These are phyloP conservation scores for Mycosphaerelloides madeirae DNA, from an alignment of 2,329 filamentous ascomycete species.

Conservation along the genomic window DNA sequence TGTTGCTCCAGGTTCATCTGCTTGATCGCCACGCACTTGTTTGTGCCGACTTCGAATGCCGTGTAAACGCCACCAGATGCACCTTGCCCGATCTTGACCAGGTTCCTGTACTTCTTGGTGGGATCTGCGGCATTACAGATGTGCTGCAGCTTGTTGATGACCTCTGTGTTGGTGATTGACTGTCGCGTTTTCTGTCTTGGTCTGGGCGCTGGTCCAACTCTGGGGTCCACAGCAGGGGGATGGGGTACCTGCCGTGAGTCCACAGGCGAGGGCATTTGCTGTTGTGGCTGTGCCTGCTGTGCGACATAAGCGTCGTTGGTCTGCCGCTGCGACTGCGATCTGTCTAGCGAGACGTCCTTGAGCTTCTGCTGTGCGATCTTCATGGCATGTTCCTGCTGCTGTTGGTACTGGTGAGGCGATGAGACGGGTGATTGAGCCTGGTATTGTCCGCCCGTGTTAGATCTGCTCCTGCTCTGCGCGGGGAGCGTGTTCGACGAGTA, in stretches of 20 bases:
- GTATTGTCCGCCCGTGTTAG: constrained; percentile 42
- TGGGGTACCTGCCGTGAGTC: constrained; percentile 21
- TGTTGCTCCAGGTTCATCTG: constrained; percentile 99
- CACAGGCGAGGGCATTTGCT: constrained; percentile 35
- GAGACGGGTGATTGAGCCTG: constrained; percentile 46
- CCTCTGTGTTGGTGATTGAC: constrained; percentile 65
- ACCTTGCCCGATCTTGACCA: constrained; percentile 95
- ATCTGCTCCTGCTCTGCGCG: constrained; percentile 37
- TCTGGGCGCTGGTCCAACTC: constrained; percentile 55
- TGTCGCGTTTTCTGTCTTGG: constrained; percentile 74
- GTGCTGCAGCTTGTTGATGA: constrained; percentile 74
- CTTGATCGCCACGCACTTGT: constrained; percentile 93
- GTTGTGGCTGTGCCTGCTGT: constrained; percentile 44
- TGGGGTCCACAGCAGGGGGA: constrained; percentile 41
- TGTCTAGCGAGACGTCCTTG: constrained; percentile 60
- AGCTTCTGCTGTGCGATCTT: constrained; percentile 73
- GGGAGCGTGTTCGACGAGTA: constrained; percentile 29
- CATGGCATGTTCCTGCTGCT: constrained; percentile 83
- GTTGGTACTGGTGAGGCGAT: constrained; percentile 48
- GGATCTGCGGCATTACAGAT: constrained; percentile 92
- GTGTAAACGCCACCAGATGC: constrained; percentile 94
- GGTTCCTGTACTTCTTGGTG: constrained; percentile 75
- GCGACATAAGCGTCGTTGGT: constrained; percentile 37
- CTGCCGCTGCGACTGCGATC: constrained; percentile 63
- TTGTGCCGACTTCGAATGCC: constrained; percentile 76